Percentiles rank a stretch among this genome's conserved stretches.
Evolutionary conservation across 2,329 filamentous ascomycete species (phyloP).

Genomic region (Monosporascus ibericus): DNA sequence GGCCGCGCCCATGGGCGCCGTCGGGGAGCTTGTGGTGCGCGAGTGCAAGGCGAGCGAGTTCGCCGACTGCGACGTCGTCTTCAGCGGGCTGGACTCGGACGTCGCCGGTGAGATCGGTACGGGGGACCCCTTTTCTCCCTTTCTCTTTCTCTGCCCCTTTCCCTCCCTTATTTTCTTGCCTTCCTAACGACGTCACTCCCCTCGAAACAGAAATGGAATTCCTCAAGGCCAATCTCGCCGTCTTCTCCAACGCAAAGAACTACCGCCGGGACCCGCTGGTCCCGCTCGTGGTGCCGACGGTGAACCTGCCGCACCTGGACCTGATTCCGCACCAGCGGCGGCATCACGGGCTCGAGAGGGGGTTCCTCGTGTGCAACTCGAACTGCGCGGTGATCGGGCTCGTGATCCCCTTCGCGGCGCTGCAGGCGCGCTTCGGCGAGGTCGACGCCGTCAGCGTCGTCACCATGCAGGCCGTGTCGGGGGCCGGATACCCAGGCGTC

Average conservation of each 20-base stretch:
- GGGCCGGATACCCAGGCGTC: slow-evolving; percentile 85
- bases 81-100: slow-evolving; percentile 87
- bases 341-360: slow-evolving; percentile 67
- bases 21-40: slow-evolving; percentile 78
- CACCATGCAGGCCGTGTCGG: slow-evolving; percentile 91
- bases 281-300: slow-evolving; percentile 88
- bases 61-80: slow-evolving; percentile 84
- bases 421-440: slow-evolving; percentile 79
- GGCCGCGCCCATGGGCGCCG: slow-evolving; percentile 69
- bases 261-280: slow-evolving; percentile 86
- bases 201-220: slow-evolving; percentile 72
- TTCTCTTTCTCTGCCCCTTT: neutral
- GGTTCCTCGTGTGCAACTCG: slow-evolving; percentile 94
- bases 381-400: slow-evolving; percentile 97
- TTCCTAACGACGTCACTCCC: too few species aligned
- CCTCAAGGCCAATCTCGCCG: slow-evolving; percentile 76
- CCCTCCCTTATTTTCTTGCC: neutral
- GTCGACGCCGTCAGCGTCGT: slow-evolving; percentile 73
- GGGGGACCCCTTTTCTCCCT: slow-evolving; percentile 18
- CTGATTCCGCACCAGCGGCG: slow-evolving; percentile 84
- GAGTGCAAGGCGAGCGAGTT: slow-evolving; percentile 81
- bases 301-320: slow-evolving; percentile 82
- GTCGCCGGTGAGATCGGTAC: slow-evolving; percentile 86
- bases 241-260: slow-evolving; percentile 98
- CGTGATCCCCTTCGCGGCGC: slow-evolving; percentile 87